Base-by-base conservation (phyloP, 768 basidiomycete species). In the Tulasnella sp. region DNA sequence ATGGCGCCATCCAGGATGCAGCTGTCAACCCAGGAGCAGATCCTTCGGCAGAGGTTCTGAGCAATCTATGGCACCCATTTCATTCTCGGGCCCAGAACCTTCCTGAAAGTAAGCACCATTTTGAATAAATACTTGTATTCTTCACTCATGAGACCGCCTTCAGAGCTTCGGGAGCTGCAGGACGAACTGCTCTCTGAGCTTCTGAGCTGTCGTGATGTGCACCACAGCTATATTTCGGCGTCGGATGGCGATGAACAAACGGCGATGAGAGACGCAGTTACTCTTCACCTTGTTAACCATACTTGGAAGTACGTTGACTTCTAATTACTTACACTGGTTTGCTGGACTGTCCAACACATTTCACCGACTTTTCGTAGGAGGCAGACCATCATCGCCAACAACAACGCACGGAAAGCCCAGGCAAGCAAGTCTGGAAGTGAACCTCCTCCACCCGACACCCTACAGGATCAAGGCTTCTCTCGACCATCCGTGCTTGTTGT, bases 391-490 rank as follows among this genome's bases (percentile, higher is more conserved):
- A 87, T 98, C 2, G 52, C 52, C 52, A 97, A 97, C 85, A 98
- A 97, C 85, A 99, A 98, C 83, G 95, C 97, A 81, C 93, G 93
- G 56, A 88, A 52, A n/a, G 52, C 52, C n/a, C 52, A 52, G 52
- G 52, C 52, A 5, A 52, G 24, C 24, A 52, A 52, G 52, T 24
- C 52, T 52, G 36, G 42, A n/a, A 52, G 52, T 58, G 36, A 90
- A 34, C 88, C 89, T 2, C 91, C 92, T 2, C 91, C 92, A 85
- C 81, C 84, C 36, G 91, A 94, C 80, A 89, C 94, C 19, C 83
- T 86, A 19, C 94, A 95, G 86, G 98, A 99, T 84, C 98, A 99
- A 88, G 97, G 97, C 38, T 99, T 98, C 86, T 98, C 97, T 9
- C 93, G 98, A 7, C 97, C 98, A 14, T 96, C 97, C 27, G 88